These are phyloP conservation scores for Peziza echinospora DNA, from an alignment of 495 filamentous ascomycete species.

Conservation along the genomic window DNA sequence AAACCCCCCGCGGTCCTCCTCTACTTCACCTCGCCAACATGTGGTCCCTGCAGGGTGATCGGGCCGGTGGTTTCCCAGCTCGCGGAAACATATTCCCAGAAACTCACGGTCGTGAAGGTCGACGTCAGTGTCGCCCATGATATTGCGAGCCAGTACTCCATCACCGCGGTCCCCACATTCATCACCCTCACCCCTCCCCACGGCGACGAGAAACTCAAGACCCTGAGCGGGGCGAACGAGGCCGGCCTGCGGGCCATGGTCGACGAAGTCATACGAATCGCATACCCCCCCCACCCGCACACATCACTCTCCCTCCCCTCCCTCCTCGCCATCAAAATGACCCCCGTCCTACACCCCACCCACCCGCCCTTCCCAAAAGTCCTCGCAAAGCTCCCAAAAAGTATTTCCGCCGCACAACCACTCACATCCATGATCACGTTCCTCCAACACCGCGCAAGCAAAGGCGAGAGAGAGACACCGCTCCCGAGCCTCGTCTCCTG, in stretches of 20 bases:
- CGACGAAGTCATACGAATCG: no score
- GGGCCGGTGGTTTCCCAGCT: conserved; percentile 70
- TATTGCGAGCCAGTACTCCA: conserved; percentile 40
- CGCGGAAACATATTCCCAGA: conserved; percentile 48
- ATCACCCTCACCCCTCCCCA: no score
- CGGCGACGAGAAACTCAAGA: no score
- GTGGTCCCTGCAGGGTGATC: conserved; percentile 61
- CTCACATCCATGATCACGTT: conserved; percentile 41
- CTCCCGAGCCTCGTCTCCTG: conserved; percentile 39
- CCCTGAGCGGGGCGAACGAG: no score
- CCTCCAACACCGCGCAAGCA: conserved; percentile 31
- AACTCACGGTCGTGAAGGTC: conserved; percentile 59
- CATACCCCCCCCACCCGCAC: conserved; percentile 67
- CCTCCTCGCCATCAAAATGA: conserved; percentile 37
- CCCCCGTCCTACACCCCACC: conserved; percentile 54
- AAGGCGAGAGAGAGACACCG: conserved; percentile 35
- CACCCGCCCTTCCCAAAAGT: conserved; percentile 70
- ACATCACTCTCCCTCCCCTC: conserved; percentile 44
- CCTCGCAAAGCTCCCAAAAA: conserved; percentile 49
- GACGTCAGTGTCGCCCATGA: conserved; percentile 49
- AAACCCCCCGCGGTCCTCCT: no score
- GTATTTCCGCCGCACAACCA: conserved; percentile 28
- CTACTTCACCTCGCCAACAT: conserved; percentile 83
- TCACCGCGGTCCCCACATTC: conserved; percentile 73
- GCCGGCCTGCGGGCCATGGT: no score